Evolutionary conservation across 495 filamentous ascomycete genomes (phyloP).

Genomic region (Penicillium simplicissimum): DNA sequence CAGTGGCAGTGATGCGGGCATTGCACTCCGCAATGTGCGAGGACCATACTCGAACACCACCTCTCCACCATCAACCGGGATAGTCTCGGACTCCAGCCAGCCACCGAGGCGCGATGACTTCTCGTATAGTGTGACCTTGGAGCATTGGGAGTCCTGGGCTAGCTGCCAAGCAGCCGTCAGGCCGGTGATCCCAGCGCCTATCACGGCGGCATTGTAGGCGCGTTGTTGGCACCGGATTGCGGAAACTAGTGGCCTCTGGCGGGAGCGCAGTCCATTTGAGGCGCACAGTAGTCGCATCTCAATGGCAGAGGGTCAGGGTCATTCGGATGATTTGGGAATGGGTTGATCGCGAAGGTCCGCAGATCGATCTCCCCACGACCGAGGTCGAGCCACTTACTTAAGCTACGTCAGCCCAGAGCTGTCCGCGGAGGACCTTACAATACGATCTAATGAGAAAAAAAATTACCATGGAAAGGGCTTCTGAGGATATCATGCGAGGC

Average conservation of each 20-base stretch:
- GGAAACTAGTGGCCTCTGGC: conserved; percentile 22
- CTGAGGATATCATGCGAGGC: not conserved
- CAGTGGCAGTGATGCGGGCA: conserved; percentile 47
- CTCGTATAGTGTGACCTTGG: conserved; percentile 78
- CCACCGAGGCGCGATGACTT: conserved; percentile 68
- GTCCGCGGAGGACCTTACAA: too few relatives aligned
- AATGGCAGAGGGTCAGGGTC: conserved; percentile 6
- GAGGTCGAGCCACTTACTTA: conserved; percentile 18
- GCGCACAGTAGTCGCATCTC: conserved; percentile 36
- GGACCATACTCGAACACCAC: conserved; percentile 86
- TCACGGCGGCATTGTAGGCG: conserved; percentile 62
- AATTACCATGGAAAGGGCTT: not conserved
- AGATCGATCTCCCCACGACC: not conserved
- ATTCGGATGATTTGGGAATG: conserved; percentile 3
- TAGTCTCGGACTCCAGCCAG: conserved; percentile 72
- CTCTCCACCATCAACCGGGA: conserved; percentile 58
- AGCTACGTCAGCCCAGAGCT: not conserved
- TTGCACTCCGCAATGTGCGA: conserved; percentile 66
- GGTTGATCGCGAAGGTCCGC: conserved; percentile 10
- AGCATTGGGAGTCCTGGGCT: conserved; percentile 55
- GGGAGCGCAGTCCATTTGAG: conserved; percentile 24
- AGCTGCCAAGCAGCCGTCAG: conserved; percentile 79
- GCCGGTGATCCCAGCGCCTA: conserved; percentile 91
- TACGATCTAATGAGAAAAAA: not conserved
- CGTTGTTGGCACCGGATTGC: conserved; percentile 21